A percentile compares a stretch with the other conserved stretches of the same genome.
These are phyloP conservation scores for Parathielavia appendiculata DNA, from an alignment of 495 filamentous ascomycete species.

Conservation along the genomic window DNA sequence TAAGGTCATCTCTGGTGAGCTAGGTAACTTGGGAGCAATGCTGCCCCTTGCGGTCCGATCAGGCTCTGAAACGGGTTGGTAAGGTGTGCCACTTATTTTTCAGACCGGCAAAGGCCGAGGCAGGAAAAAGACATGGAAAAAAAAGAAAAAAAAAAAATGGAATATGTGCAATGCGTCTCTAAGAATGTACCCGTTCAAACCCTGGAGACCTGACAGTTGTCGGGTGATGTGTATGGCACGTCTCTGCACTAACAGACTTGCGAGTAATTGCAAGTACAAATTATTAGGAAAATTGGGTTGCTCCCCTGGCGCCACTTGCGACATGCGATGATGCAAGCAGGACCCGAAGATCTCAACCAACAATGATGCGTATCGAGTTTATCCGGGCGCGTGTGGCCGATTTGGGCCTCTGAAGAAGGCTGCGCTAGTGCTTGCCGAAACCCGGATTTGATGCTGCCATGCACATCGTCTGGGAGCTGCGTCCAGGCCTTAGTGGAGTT, in stretches of 20 bases:
- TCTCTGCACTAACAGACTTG: neutral
- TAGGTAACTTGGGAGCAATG: neutral
- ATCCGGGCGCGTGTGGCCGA: slow-evolving; percentile 18
- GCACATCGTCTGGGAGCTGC: slow-evolving; percentile 1
- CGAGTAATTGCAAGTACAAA: neutral
- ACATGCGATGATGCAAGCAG: neutral
- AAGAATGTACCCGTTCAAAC: too few relatives aligned
- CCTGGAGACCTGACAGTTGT: neutral
- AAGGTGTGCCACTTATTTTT: too few relatives aligned
- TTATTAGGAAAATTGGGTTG: neutral
- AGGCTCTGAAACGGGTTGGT: too few relatives aligned
- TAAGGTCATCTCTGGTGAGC: neutral
- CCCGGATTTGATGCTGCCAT: slow-evolving; percentile 12
- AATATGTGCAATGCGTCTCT: too few relatives aligned
- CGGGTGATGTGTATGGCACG: neutral
- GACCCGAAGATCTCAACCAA: slow-evolving; percentile 10
- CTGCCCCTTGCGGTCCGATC: too few relatives aligned
- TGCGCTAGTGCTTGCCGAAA: slow-evolving; percentile 1
- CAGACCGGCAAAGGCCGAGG: too few relatives aligned
- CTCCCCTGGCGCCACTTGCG: slow-evolving; percentile 10
- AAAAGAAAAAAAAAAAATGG: too few relatives aligned
- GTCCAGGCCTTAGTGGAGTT: neutral
- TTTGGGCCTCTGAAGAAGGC: neutral
- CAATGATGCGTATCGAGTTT: slow-evolving; percentile 8
- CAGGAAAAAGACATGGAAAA: too few relatives aligned